Conservation (phyloP, 2,329 filamentous ascomycete genomes). For the Trichoderma oligosporum region DNA sequence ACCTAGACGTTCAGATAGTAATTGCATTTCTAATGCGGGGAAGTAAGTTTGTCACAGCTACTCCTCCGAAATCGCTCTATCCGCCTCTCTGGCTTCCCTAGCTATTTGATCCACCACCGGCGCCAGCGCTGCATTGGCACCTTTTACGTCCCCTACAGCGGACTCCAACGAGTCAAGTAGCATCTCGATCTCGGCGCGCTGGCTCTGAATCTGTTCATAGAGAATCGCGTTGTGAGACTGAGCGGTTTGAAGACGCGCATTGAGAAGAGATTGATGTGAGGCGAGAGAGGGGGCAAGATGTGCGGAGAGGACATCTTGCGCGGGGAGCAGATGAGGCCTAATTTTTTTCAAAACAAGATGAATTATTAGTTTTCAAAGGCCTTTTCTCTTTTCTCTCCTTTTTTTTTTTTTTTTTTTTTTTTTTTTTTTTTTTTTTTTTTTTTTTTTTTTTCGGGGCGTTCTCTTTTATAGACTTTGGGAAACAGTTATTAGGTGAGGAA, state of each 20-base stretch:
- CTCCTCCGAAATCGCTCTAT: constrained; percentile 10
- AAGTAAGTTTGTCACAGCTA: background rate
- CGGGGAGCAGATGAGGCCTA: constrained; percentile 55
- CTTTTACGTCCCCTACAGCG: constrained; percentile 51
- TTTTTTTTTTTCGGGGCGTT: background rate
- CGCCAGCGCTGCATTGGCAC: constrained; percentile 48
- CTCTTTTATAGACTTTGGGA: too few species aligned
- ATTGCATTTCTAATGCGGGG: background rate
- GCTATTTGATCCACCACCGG: constrained; percentile 47
- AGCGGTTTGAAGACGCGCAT: constrained; percentile 53
- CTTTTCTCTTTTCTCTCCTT: too few species aligned
- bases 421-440: background rate
- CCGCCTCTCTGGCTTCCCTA: constrained; percentile 42
- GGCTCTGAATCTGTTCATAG: constrained; percentile 47
- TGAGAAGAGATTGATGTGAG: constrained; percentile 53
- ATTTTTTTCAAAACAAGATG: too few species aligned
- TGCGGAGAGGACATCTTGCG: constrained; percentile 49
- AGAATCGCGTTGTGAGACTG: constrained; percentile 55
- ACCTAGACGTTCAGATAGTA: background rate
- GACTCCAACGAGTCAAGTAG: constrained; percentile 50
- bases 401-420: too few species aligned
- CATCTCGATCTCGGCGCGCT: constrained; percentile 53
- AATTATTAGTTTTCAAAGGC: too few species aligned
- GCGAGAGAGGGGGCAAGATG: constrained; percentile 53
- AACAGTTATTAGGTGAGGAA: too few species aligned